Conservation (phyloP, 768 basidiomycete genomes). For the Termitomyces sp. region DNA sequence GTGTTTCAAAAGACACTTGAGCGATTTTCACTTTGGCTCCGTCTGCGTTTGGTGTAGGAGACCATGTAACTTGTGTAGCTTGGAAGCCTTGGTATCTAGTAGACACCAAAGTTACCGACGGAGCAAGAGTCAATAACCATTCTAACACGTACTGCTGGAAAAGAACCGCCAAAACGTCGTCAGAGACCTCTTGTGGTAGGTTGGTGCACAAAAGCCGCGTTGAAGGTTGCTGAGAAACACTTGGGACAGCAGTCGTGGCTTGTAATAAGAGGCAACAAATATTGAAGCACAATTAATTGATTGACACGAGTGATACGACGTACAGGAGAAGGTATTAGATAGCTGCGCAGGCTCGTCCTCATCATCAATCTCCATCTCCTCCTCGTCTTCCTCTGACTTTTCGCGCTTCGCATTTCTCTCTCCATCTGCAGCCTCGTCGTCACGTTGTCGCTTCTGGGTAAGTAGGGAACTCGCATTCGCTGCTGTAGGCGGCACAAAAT, state of each 20-base stretch:
- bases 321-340: slow-evolving; percentile 38
- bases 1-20: slow-evolving; percentile 71
- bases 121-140: no score
- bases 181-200: slow-evolving; percentile 86
- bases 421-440: slow-evolving; percentile 50
- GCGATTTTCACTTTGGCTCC: slow-evolving; percentile 75
- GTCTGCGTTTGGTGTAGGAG: slow-evolving; percentile 61
- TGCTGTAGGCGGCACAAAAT: slow-evolving; percentile 70
- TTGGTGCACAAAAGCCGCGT: slow-evolving; percentile 74
- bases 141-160: slow-evolving; percentile 78
- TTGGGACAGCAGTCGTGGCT: slow-evolving; percentile 38
- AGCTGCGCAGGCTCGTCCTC: slow-evolving; percentile 60
- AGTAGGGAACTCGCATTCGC: slow-evolving; percentile 50
- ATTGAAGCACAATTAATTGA: slow-evolving; percentile 26
- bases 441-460: slow-evolving; percentile 59
- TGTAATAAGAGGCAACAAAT: slow-evolving; percentile 16
- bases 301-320: slow-evolving; percentile 27
- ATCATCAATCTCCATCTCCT: slow-evolving; percentile 94
- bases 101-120: not conserved
- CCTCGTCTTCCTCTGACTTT: slow-evolving; percentile 69
- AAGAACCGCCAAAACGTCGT: slow-evolving; percentile 78
- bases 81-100: slow-evolving; percentile 81
- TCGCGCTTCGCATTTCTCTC: slow-evolving; percentile 63
- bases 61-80: slow-evolving; percentile 61
- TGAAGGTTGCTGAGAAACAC: slow-evolving; percentile 49